phyloP scores from a whole-genome alignment of 495 filamentous ascomycete genomes.

The Lophium mytilinum region DNA sequence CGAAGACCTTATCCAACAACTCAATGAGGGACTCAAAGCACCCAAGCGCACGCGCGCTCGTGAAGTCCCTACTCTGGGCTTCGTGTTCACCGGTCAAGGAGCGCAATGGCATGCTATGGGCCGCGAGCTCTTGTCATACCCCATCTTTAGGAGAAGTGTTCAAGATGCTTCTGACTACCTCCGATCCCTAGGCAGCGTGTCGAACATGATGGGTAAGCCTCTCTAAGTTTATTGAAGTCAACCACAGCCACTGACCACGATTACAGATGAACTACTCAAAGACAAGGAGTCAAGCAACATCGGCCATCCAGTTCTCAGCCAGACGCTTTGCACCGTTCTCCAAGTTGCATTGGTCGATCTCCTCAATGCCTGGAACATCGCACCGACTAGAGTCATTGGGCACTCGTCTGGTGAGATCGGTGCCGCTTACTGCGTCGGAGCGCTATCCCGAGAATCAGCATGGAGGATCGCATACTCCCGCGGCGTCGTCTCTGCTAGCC shows the following conservation, averaged over 20 bases:
- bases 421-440: not conserved
- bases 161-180: constrained; percentile 15
- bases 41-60: not conserved
- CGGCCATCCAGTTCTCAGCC: not conserved
- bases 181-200: constrained; percentile 14
- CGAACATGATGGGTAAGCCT: constrained; percentile 7
- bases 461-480: constrained; percentile 2
- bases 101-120: constrained; percentile 38
- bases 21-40: not conserved
- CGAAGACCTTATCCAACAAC: constrained; percentile 3
- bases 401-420: constrained; percentile 3
- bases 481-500: not conserved
- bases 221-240: not conserved
- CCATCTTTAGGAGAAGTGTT: constrained; percentile 21
- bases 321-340: not conserved
- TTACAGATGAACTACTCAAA: constrained; percentile 5
- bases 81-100: constrained; percentile 39
- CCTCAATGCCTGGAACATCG: not conserved
- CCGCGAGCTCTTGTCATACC: constrained; percentile 24
- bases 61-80: constrained; percentile 14
- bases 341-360: constrained; percentile 17
- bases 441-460: constrained; percentile 2
- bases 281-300: not conserved
- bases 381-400: not conserved
- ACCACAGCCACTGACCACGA: no score